Base-by-base conservation (phyloP, 2,329 filamentous ascomycete genomes). In the Colletotrichum graminicola region DNA sequence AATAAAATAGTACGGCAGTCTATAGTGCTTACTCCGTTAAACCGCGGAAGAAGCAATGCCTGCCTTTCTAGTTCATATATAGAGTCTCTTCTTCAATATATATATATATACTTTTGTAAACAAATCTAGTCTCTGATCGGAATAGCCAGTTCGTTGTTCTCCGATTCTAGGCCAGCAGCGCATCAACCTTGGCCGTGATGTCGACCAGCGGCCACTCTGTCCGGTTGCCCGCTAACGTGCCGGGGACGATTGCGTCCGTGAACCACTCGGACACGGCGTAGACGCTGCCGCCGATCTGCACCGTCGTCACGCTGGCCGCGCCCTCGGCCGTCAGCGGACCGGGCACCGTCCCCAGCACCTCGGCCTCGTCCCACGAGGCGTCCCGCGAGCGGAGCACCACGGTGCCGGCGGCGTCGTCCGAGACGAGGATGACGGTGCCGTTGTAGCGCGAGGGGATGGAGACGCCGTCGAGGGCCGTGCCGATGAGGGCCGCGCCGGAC, bases 311-410 rank as follows among this genome's bases (percentile, higher is more conserved):
- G 2, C 59, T 71, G 7, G 47, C 47, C 6, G 52, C 71, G 6
- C 55, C 67, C 21, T 71, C 62, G 3, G 67, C 54, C 16, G 59
- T 26, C 11, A 59, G 47, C 16, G 21, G 66, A 26, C 76, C 78
- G 26, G 79, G 66, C 1, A 82, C 73, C 0, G 75, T 74, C 0
- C 82, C 81, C 8, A 83, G 41, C 23, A 80, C 77, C 73, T 81
- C 77, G 3, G 82, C 81, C 2, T 74, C 73, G 26, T 75, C 71
- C 82, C 82, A 84, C 45, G 73, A 74, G 8, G 72, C 77, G 45
- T 83, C 79, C 34, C 71, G 67, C 5, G 81, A 82, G 34, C 76
- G 73, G n/a, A 84, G 71, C n/a, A 84, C 82, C 26, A 79, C 77
- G 10, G 80, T 78, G 1, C 82, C 82, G 2, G 73, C 59, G 5